A percentile compares a stretch with the other conserved stretches of the same genome.
phyloP scores from a whole-genome alignment of 2,329 filamentous ascomycete genomes.

The Ascochyta pisi region DNA sequence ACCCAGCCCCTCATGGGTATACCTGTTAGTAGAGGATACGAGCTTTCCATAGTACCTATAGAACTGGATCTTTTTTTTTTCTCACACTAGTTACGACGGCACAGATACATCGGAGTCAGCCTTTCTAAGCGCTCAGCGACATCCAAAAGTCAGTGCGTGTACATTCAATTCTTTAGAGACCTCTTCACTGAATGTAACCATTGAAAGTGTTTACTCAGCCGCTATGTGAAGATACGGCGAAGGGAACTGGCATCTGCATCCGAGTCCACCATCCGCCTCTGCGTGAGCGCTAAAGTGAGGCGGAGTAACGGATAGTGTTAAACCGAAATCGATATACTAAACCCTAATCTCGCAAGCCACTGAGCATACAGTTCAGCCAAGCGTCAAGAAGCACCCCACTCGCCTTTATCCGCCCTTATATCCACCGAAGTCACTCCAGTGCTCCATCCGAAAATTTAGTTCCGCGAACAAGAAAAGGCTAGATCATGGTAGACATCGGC shows the following conservation, averaged over 20 bases:
- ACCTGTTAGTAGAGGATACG: neutral
- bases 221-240: neutral
- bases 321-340: neutral
- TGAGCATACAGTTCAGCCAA: slow-evolving; percentile 3
- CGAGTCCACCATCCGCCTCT: neutral
- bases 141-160: neutral
- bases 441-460: neutral
- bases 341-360: neutral
- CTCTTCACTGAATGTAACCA: neutral
- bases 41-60: slow-evolving; percentile 3
- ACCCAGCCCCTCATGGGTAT: slow-evolving; percentile 8
- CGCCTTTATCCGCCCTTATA: neutral
- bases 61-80: neutral
- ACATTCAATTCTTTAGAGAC: neutral
- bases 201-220: neutral
- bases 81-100: neutral
- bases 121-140: neutral
- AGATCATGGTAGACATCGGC: neutral
- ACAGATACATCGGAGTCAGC: neutral
- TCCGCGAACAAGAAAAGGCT: neutral
- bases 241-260: neutral
- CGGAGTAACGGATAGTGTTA: neutral
- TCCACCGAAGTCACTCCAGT: neutral
- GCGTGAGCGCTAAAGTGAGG: neutral
- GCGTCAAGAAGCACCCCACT: slow-evolving; percentile 4